Evolutionary conservation across 352 stramenopile genomes (phyloP), one percentile per base, ranked within the genome.

Genomic region (Pythium rishiriense): DNA sequence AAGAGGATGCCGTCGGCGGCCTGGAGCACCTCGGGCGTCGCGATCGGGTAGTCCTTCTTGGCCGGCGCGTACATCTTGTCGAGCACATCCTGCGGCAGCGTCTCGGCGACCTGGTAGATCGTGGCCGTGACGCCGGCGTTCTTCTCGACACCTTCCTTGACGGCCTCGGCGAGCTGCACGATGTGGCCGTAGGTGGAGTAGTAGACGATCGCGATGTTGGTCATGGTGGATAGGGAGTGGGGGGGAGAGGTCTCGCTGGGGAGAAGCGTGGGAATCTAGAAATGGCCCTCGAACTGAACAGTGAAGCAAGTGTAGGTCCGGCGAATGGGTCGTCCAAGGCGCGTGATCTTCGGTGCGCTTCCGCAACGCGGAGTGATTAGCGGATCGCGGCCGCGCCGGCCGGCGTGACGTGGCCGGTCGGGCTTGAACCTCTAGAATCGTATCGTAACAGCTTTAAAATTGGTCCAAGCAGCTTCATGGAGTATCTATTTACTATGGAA

Each of bases 121-220:
- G 48, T 60, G 26, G 76, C 81, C 17, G 62, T 66, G 25, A 75
- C 75, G 53, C 85, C 87, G 19, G 73, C 72, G 47, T 73, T 69
- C 26, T 72, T 75, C 62, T 93, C 74, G 43, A 93, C 69, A 19
- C 84, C 86, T n/a, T 76, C 72, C 60, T 87, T 88, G 43, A 93
- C 62, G 47, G 69, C 39, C 49, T 88, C 68, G 42, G 85, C 83
- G 66, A 96, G 63, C 47, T 56, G 66, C 8, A 62, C 64, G 61
- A 96, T 73, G 72, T 96, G 87, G 42, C 87, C 87, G 72, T 96
- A 93, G 41, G 87, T 80, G 60, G 74, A 87, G 77, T 91, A 91
- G 69, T 87, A 87, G 64, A 92, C 58, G 61, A 92, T 87, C 6
- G 78, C 77, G 64, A 92, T 78, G 56, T 88, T 87, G 63, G 78